These are phyloP conservation scores for Albatrellus ellisii DNA, from an alignment of 768 basidiomycete genomes.

Conservation along the genomic window DNA sequence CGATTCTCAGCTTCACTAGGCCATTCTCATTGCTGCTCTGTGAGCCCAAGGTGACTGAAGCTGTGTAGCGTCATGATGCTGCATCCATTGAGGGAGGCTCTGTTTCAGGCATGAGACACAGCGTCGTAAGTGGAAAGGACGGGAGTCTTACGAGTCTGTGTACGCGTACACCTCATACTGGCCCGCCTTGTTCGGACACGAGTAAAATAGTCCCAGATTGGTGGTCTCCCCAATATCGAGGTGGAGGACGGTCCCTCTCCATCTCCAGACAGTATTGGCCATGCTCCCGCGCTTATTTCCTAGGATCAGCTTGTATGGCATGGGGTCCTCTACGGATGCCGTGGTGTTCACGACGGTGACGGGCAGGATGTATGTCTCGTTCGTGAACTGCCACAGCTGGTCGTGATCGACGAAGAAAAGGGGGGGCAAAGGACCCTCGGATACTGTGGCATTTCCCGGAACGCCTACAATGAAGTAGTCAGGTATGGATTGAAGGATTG, in stretches of 20 bases:
- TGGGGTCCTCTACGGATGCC: conserved; percentile 25
- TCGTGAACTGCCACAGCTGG: conserved; percentile 39
- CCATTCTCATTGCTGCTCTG: conserved; percentile 8
- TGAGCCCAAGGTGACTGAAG: conserved; percentile 20
- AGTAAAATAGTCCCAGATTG: conserved; percentile 34
- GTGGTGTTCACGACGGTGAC: conserved; percentile 44
- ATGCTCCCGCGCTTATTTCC: conserved; percentile 27
- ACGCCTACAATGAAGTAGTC: conserved; percentile 21
- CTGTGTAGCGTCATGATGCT: conserved; percentile 30
- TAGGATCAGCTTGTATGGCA: conserved; percentile 30
- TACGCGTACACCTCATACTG: conserved; percentile 35
- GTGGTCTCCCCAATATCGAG: conserved; percentile 30
- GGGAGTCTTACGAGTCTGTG: conserved; percentile 28
- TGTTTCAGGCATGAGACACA: conserved; percentile 14
- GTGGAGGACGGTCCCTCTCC: conserved; percentile 39
- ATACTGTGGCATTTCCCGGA: conserved; percentile 36
- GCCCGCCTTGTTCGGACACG: conserved; percentile 22
- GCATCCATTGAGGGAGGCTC: conserved; percentile 27
- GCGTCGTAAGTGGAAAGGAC: background rate
- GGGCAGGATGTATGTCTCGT: conserved; percentile 40
- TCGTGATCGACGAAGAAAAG: conserved; percentile 41
- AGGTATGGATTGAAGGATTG: background rate
- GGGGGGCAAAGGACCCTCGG: conserved; percentile 18
- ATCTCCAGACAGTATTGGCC: conserved; percentile 36
- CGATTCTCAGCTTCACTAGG: background rate